Base-by-base conservation (phyloP, 2,329 filamentous ascomycete genomes). In the Fusarium oxysporum region DNA sequence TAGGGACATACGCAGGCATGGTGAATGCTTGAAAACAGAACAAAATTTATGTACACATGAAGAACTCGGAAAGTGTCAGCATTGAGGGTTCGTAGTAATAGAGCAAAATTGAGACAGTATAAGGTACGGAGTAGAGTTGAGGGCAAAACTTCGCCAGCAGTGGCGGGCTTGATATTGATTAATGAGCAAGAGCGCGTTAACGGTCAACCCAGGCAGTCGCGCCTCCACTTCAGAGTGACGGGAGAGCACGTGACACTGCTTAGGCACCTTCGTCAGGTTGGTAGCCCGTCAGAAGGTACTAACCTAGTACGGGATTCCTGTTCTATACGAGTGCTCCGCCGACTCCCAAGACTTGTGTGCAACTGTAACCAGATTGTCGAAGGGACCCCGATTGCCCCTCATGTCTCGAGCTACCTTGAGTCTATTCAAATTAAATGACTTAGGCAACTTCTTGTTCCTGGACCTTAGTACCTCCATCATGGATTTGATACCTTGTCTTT, bases 1-100 rank as follows among this genome's bases (percentile, higher is more conserved):
- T 30, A 16, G 62, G 38, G 40, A 79, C 84, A 74, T 79, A 86
- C 84, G 84, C 84, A 82, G 84, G 84, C 84, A 86, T 86, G 62
- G 66, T 81, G 76, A 44, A 70, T 57, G 43, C 62, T 58, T 51
- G 45, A 65, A 62, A 58, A 45, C 45, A 62, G 13, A 33, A 33
- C 41, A 57, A 33, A 43, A 33, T 61, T 69, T 76, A 79, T 69
- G 40, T 55, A 59, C 44, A 74, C 79, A 80, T 80, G 54, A 72
- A 65, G 59, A 58, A 45, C n/a, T n/a, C 50, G 65, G 32, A 35
- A 51, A 58, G 40, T 30, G 19, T 44, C n/a, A 25, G 47, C 23
- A 47, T 66, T 21, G 47, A 45, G 19, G 14, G 4, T 30, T 38
- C 28, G 43, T 47, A 58, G 50, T 45, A 44, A 38, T 23, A 55